Base-by-base conservation (phyloP, 1,139 yeast species). In the Yamadazyma sp. region DNA sequence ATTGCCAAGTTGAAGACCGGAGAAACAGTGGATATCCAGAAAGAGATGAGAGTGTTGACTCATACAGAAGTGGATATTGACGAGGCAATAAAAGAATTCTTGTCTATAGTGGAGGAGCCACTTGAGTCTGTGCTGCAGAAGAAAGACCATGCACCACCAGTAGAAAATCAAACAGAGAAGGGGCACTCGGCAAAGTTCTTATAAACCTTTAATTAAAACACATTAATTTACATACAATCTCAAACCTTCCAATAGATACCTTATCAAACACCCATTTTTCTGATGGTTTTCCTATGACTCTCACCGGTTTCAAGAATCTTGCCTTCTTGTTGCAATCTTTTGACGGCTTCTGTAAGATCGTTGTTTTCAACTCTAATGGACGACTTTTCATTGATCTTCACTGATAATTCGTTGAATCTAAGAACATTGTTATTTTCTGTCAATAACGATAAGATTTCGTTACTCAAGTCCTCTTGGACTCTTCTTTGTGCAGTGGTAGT, bases 401-500 rank as follows among this genome's bases (percentile, higher is more conserved):
- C 66, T 16, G 78, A 67, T 52, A 88, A 66, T 27, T 82, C 90
- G 38, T 74, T 76, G 54, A 81, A 84, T 29, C 82, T 62, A 30
- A 84, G 74, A 21, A 76, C 56, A 31, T 63, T 67, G 40, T 64
- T 61, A 39, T 59, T 58, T 38, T 59, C 70, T 37, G 76, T 73
- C 42, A 80, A 51, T 43, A 76, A 57, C 38, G 67, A 57, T 52
- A 80, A 54, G 4, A 89, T 69, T 46, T 80, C 86, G 41, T 78
- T 75, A 25, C 79, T 73, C 47, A 88, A 70, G 54, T 85, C 95
- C 46, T 86, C 89, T 50, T 81, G 85, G 54, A 83, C 61, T 52
- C 83, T 78, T 58, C 97, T 75, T 61, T 90, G 96, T 4, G 94
- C 87, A 2, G 87, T 76, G 0, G 97, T 87, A 27, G 94, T 89